A percentile compares a stretch with the other conserved stretches of the same genome.
These are phyloP conservation scores for Syzygium syzygioides DNA, from an alignment of 441 rosid species.

Conservation along the genomic window DNA sequence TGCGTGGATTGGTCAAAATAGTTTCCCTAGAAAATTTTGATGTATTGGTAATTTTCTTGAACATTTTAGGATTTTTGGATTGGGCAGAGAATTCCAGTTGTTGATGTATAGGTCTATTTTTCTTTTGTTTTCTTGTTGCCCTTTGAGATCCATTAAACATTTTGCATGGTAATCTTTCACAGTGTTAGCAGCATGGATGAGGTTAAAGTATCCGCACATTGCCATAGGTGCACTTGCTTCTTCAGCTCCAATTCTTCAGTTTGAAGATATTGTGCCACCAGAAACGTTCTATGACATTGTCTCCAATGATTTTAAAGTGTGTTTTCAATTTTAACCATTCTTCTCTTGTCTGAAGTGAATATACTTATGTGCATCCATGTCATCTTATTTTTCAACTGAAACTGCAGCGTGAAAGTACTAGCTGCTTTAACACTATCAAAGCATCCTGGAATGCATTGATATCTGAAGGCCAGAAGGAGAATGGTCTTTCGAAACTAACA, in stretches of 20 bases:
- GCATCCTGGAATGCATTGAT: neutral
- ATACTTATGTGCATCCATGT: neutral
- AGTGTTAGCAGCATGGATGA: slow-evolving; percentile 88
- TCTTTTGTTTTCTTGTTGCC: neutral
- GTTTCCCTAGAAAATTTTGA: neutral
- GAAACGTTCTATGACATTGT: slow-evolving; percentile 70
- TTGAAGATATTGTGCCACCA: slow-evolving; percentile 60
- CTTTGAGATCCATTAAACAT: neutral
- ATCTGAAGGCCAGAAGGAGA: neutral
- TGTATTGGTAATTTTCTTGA: neutral
- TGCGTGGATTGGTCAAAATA: neutral
- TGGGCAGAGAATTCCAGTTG: neutral
- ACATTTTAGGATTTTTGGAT: neutral
- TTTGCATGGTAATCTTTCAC: slow-evolving; percentile 2
- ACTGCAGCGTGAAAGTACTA: neutral
- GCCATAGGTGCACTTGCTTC: slow-evolving; percentile 74
- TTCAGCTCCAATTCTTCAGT: slow-evolving; percentile 69
- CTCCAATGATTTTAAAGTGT: slow-evolving; percentile 62
- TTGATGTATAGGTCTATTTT: neutral
- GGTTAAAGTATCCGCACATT: slow-evolving; percentile 71
- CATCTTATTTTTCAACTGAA: neutral
- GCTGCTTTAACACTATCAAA: neutral
- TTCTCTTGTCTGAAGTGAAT: neutral
- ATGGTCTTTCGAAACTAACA: neutral
- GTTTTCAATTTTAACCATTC: neutral